Conservation (phyloP, 2,329 filamentous ascomycete species). For the Camptophora hylomeconis region DNA sequence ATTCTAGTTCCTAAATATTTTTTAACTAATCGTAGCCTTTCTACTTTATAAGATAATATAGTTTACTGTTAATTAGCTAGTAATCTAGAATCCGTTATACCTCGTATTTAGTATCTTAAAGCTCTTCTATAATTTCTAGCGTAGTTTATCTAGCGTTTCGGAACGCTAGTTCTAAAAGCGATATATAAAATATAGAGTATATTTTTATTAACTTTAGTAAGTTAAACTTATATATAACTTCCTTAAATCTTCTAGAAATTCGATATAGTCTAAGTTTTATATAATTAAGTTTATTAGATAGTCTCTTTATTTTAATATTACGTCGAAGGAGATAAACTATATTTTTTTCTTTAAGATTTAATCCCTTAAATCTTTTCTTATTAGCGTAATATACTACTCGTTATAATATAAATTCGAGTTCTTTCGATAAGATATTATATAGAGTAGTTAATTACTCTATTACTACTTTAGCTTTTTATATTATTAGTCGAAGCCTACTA, state of each 20-base stretch:
- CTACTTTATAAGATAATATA: conserved; percentile 2
- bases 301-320: conserved; percentile 4
- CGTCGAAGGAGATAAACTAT: conserved; percentile 3
- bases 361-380: conserved; percentile 3
- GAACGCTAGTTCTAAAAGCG: too few relatives aligned
- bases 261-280: conserved; percentile 2
- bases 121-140: neutral
- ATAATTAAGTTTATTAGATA: conserved; percentile 1
- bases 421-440: conserved; percentile 1
- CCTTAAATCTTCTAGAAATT: conserved; percentile 1
- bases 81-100: neutral
- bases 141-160: too few relatives aligned
- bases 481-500: neutral
- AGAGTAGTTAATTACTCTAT: neutral
- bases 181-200: too few relatives aligned
- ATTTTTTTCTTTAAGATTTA: neutral
- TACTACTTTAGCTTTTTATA: conserved; percentile 2
- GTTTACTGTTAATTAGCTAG: conserved; percentile 1
- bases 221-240: neutral
- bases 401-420: conserved; percentile 1
- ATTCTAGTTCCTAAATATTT: conserved; percentile 3
- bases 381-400: conserved; percentile 1
- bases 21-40: conserved; percentile 1
- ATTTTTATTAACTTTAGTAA: conserved; percentile 1
- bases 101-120: conserved; percentile 1